Base-by-base conservation (phyloP, 257 asterid species). In the Penstemon barbatus region DNA sequence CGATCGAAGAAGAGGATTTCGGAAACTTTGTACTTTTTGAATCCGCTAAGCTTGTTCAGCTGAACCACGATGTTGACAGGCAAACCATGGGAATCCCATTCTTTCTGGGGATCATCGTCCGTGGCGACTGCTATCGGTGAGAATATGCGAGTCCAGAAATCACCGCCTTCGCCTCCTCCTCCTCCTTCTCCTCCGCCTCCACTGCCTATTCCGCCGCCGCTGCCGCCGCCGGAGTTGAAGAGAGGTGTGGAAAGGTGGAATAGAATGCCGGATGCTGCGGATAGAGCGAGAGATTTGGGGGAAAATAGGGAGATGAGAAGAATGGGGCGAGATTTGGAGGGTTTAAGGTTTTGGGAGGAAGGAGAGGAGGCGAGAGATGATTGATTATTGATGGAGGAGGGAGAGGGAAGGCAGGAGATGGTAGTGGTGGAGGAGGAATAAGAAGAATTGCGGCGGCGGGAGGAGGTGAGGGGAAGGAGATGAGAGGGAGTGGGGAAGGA, bases 41-140 rank as follows among this genome's bases (percentile, higher is more conserved):
- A 87, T 11, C 97, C 97, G 13, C 97, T 87, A 6, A 94, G 89
- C 76, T 89, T 94, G 81, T 61, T 86, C 13, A 94, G 85, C 82
- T 84, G 97, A 19, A 89, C 96, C 6, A 79, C 80, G n/a, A 89
- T 85, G 87, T 86, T 83, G 66, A 95, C 96, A 5, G 96, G 99
- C 75, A 94, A 79, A 0, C 99, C 99, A 56, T 94, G 99, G 10
- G 88, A 63, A 69, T 94, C 99, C 96, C 96, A 94, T 25, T 91
- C 97, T 46, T 79, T 85, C 51, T 88, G 79, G 42, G 81, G 79
- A 19, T 91, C 95, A 1, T 89, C 99, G 64, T 94, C 99, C 52
- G 85, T 86, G 2, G 99, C 97, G 12, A 78, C 56, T 15, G 97
- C 97, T 6, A 79, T 68, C 0, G 84, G 74, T 0, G 86, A 75